Conservation (phyloP, 257 asterid genomes). For the Plectranthus barbatus region DNA sequence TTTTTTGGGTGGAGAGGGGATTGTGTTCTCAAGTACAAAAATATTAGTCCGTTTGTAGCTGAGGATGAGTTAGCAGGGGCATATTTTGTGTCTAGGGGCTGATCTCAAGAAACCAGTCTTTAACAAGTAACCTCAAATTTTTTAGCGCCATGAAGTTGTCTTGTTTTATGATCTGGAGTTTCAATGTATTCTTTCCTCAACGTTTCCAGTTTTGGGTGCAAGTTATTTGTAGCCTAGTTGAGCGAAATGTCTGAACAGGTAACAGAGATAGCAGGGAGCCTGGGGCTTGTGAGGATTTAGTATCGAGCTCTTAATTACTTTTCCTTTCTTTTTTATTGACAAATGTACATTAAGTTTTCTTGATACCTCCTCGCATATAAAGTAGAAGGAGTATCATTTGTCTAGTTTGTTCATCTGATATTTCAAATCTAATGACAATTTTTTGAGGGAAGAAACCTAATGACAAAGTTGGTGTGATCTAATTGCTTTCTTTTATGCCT, state of each 20-base stretch:
- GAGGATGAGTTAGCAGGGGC: not conserved
- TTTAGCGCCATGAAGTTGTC: not conserved
- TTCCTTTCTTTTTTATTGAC: not conserved
- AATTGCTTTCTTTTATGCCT: not conserved
- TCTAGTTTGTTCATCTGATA: not conserved
- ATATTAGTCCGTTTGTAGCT: too few species aligned
- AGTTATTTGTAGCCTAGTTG: not conserved
- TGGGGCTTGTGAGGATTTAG: not conserved
- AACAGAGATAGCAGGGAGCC: not conserved
- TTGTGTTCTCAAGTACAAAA: too few species aligned
- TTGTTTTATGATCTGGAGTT: not conserved
- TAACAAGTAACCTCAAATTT: not conserved
- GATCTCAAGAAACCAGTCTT: not conserved
- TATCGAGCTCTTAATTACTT: not conserved
- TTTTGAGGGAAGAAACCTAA: too few species aligned
- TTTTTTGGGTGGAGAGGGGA: not conserved
- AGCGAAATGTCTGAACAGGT: not conserved
- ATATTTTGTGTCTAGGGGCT: not conserved
- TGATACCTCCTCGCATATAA: not conserved
- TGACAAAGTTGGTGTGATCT: not conserved
- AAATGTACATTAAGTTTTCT: not conserved
- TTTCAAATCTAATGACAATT: not conserved
- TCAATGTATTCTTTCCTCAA: not conserved
- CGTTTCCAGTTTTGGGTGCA: not conserved
- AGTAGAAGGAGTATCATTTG: not conserved